Evolutionary conservation across 306 rosid species (phyloP), one percentile per base, ranked within the genome.

Genomic region (Leucaena leucocephala): DNA sequence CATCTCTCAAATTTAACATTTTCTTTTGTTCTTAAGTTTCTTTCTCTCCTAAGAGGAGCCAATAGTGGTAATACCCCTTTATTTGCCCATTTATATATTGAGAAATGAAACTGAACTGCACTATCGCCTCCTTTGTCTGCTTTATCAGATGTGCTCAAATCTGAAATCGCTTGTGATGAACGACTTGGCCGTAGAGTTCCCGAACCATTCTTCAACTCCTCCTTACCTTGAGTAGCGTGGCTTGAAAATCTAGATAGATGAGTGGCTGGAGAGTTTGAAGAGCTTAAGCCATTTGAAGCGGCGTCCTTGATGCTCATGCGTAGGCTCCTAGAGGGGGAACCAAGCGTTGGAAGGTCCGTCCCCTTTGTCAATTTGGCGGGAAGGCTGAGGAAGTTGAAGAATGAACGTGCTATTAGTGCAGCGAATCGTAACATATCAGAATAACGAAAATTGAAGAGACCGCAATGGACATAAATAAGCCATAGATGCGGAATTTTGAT

Each of bases 11-110:
- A 55, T 69, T 84, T 84, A 58, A 64, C 35, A 78, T 78, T 76
- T 22, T 87, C 83, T 76, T 87, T 89, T 48, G 63, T 62, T 81
- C 87, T 92, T 38, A 89, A 84, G 57, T 64, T 74, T 77, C 83
- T 89, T 39, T 83, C 90, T 59, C 91, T 77, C 82, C 90, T 86
- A 45, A 83, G 78, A 75, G 96, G 94, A 88, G 84, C 83, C 54
- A 50, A 79, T 73, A 89, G 74, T 55, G 96, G 93, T 69, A 68
- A 19, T 5, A 88, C 87, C 73, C 91, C 97, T 86, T 93, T 91
- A 88, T 92, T 84, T 59, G 93, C 98, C 99, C 99, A 96, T 84
- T 86, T 96, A 78, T 96, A 93, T 76, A 96, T 96, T 16, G 99
- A 96, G 78, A 96, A 96, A 88, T 96, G 99, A 76, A 96, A 96